phyloP scores from a whole-genome alignment of 2,329 filamentous ascomycete species.

The Sphaerostilbella broomeana region DNA sequence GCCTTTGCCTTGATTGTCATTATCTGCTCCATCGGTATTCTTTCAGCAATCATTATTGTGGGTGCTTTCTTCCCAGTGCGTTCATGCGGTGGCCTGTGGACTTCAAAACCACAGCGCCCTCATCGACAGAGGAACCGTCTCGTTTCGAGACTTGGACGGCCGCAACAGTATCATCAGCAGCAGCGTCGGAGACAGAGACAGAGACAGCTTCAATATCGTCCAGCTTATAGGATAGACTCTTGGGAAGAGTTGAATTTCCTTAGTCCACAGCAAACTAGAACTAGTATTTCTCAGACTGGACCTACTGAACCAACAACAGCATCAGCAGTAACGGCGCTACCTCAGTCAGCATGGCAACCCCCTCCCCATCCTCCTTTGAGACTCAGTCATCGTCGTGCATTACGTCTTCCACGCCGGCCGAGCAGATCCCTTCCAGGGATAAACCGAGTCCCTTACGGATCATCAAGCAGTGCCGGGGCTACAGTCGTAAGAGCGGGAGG shows the following conservation, averaged over 20 bases:
- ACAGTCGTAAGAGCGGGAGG: background rate
- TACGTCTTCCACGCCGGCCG: slow-evolving; percentile 26
- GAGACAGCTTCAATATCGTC: background rate
- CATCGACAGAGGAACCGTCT: background rate
- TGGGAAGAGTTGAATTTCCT: background rate
- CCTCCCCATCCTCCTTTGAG: too few species aligned
- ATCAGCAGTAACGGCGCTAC: background rate
- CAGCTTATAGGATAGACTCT: background rate
- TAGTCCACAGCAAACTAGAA: background rate
- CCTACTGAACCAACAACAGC: background rate
- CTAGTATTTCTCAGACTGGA: background rate
- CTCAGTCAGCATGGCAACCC: slow-evolving; percentile 31
- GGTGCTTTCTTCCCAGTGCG: slow-evolving; percentile 1
- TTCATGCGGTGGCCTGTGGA: background rate
- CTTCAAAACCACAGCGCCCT: background rate
- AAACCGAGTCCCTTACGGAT: slow-evolving; percentile 44
- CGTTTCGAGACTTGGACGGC: background rate
- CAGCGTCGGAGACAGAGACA: background rate
- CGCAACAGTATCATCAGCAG: background rate
- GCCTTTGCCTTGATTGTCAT: slow-evolving; percentile 7
- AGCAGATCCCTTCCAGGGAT: slow-evolving; percentile 17
- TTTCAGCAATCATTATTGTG: slow-evolving; percentile 3
- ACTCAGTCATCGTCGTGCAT: slow-evolving; percentile 22
- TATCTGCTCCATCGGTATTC: slow-evolving; percentile 4
- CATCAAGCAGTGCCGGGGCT: slow-evolving; percentile 18